Evolutionary conservation across 1,139 yeast species (phyloP).

Genomic region (Kazachstania sp.): DNA sequence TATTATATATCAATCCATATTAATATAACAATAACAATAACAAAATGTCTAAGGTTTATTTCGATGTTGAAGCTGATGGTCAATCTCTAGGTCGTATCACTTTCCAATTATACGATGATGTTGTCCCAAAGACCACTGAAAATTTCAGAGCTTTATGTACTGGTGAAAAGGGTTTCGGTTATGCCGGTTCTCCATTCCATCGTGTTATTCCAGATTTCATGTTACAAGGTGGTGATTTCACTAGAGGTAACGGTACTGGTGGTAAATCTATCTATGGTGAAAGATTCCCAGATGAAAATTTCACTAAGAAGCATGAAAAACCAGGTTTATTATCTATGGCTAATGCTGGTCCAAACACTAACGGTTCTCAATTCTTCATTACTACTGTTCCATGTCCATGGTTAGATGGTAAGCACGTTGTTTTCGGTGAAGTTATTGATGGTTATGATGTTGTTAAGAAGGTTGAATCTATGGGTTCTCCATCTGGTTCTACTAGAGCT

Average conservation of each 20-base stretch:
- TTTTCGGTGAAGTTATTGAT: slow-evolving; percentile 91
- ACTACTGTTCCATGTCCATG: slow-evolving; percentile 94
- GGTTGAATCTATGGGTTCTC: slow-evolving; percentile 80
- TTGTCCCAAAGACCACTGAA: slow-evolving; percentile 96
- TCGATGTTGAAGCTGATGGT: slow-evolving; percentile 33
- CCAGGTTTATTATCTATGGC: slow-evolving; percentile 99
- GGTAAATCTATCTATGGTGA: slow-evolving; percentile 98
- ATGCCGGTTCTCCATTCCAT: slow-evolving; percentile 90
- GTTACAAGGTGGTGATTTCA: slow-evolving; percentile 99
- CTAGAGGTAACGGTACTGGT: slow-evolving; percentile 91
- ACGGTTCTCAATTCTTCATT: slow-evolving; percentile 98
- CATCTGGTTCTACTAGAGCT: slow-evolving; percentile 73
- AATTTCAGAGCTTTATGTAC: slow-evolving; percentile 96
- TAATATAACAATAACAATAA: not conserved
- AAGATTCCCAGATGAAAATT: slow-evolving; percentile 94
- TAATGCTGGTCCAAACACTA: slow-evolving; percentile 99
- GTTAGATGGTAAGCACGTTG: slow-evolving; percentile 99
- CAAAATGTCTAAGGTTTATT: slow-evolving; percentile 30
- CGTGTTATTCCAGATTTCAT: slow-evolving; percentile 97
- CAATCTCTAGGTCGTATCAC: slow-evolving; percentile 58
- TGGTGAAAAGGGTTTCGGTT: slow-evolving; percentile 97
- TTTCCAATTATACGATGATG: slow-evolving; percentile 85
- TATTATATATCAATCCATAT: no score
- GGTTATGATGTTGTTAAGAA: slow-evolving; percentile 89
- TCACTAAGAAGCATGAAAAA: slow-evolving; percentile 69